Percentiles rank a stretch among this genome's conserved stretches.
These are phyloP conservation scores for Geranium brycei DNA, from an alignment of 345 rosid genomes.

Conservation along the genomic window DNA sequence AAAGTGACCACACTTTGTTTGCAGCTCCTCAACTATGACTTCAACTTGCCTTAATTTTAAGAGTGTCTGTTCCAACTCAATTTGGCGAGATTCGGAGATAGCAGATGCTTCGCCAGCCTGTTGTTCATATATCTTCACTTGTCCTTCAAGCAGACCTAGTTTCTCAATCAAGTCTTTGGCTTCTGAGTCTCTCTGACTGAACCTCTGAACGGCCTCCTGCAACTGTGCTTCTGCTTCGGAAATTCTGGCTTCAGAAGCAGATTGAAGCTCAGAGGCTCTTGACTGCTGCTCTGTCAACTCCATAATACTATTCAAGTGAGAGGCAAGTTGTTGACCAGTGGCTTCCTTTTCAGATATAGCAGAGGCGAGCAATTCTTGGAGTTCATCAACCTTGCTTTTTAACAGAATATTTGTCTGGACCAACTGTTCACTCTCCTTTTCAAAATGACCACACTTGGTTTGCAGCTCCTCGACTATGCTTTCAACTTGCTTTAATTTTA, in stretches of 20 bases:
- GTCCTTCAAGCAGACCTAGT: slow-evolving; percentile 40
- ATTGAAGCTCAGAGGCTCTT: slow-evolving; percentile 37
- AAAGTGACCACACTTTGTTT: slow-evolving; percentile 38
- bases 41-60: slow-evolving; percentile 47
- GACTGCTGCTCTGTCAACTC: slow-evolving; percentile 48
- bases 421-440: slow-evolving; percentile 38
- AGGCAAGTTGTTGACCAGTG: slow-evolving; percentile 37
- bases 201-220: slow-evolving; percentile 42
- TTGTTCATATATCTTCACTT: slow-evolving; percentile 41
- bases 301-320: slow-evolving; percentile 27
- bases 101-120: slow-evolving; percentile 45
- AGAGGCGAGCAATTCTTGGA: slow-evolving; percentile 48
- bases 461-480: slow-evolving; percentile 46
- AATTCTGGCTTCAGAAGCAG: slow-evolving; percentile 29
- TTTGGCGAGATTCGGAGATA: slow-evolving; percentile 35
- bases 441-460: slow-evolving; percentile 41
- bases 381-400: slow-evolving; percentile 61
- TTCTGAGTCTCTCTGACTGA: slow-evolving; percentile 41
- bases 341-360: slow-evolving; percentile 58
- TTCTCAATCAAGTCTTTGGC: slow-evolving; percentile 46
- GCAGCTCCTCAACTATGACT: slow-evolving; percentile 46
- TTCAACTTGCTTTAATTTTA: slow-evolving; percentile 49
- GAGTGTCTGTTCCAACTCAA: slow-evolving; percentile 56
- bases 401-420: slow-evolving; percentile 29
- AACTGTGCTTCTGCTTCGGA: slow-evolving; percentile 29